Evolutionary conservation across 331 rosid genomes (phyloP), one percentile per base, ranked within the genome.

Genomic region (Saraca asoca): DNA sequence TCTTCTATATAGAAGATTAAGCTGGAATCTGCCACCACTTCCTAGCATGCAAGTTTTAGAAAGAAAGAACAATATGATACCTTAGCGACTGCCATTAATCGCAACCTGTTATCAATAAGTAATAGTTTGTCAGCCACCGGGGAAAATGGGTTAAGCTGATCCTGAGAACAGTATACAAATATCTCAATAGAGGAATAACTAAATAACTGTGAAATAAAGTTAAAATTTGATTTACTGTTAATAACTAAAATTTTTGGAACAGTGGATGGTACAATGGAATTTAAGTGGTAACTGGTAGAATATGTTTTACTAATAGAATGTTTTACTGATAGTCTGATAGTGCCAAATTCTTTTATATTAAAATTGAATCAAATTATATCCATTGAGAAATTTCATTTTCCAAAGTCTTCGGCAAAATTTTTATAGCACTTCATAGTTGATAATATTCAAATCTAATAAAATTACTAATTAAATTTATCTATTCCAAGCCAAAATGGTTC

Each of bases 81-180:
- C 97, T 88, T 90, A 70, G 98, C 82, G 60, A 78, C 91, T 15
- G 88, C 95, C 95, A 87, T 90, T 20, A 80, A 75, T 45, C 96
- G 81, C 62, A 93, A 80, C 52, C 89, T 82, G 78, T 84, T 78
- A 51, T 91, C 96, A 78, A 93, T 62, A 72, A 75, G 74, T 53
- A 90, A 93, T 48, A 93, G 73, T 72, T 93, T 95, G 34, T 93
- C 96, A 18, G 98, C 92, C 68, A 93, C 98, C 55, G 90, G 78
- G 10, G 96, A 90, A 83, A 93, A 93, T 3, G 98, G 97, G 74
- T 93, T 97, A 24, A 72, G 89, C 59, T 87, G 80, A 44, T 89
- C 98, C 96, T 93, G 87, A 58, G 67, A 79, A 58, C 64, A 66
- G 73, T 46, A 15, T 51, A 52, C 42, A 48, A 15, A 7, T 34